Evolutionary conservation across 306 rosid species (phyloP), one percentile per base, ranked within the genome.

Genomic region (Casuarina cunninghamiana): DNA sequence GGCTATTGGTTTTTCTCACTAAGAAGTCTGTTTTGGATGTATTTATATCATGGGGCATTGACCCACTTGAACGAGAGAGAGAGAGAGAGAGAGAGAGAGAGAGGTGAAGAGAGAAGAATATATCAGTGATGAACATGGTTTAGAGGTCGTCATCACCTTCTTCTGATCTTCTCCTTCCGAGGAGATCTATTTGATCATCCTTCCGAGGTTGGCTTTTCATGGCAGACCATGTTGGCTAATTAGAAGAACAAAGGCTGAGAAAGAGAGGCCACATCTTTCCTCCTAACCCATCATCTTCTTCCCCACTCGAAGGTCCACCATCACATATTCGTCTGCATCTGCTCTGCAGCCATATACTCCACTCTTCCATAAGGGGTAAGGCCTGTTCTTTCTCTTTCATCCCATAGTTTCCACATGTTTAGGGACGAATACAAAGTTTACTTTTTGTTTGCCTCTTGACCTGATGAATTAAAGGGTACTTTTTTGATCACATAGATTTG

Each of bases 1-100:
- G 85, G 77, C 82, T 84, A 58, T 44, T 62, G 73, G 50, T 65
- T 75, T 86, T 75, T 79, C 70, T 58, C 48, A 72, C 66, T 49
- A 86, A 38, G 88, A 90, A 89, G 86, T 80, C 85, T 86, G 84
- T 66, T 89, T 90, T 89, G 88, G 87, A 81, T 86, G 88, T 88
- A 91, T 90, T 88, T 89, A 88, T 85, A 89, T 76, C 89, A 63
- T 77, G 80, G 80, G 57, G 83, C 93, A 93, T 93, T 95, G 97
- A 93, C 99, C 90, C 89, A 81, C 84, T 74, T 66, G 58, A 69
- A 65, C 58, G 12, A 39, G 41, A 38, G 53, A 74, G 17, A 75
- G 75, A 63, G 80, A 74, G 84, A 60, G 75, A 71, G 81, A 38
- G 75, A 50, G 42, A 26, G 53, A 12, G 32, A 54, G 70, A 79